Evolutionary conservation across 768 basidiomycete species (phyloP), one percentile per base, ranked within the genome.

Genomic region (Coprinopsis strossmayeri): DNA sequence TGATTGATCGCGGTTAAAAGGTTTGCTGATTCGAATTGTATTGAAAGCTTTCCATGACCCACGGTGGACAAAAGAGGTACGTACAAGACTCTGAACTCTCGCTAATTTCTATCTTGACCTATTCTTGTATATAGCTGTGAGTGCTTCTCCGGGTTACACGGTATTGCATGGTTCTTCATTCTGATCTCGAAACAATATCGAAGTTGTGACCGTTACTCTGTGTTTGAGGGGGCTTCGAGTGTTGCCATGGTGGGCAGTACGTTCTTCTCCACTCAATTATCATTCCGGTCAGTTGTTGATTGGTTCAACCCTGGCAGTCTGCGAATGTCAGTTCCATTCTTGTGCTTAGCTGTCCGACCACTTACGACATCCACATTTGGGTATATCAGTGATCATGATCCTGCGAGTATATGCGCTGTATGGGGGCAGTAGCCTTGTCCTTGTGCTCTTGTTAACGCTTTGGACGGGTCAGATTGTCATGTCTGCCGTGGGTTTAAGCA

Each of bases 401-500:
- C 53, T 66, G 13, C 59, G 64, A 1, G 59, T 66, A 5, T 64
- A 56, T 51, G 64, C 64, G 3, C 49, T 66, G 7, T 66, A 63
- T 41, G 51, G 55, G 3, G 53, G 60, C 3, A 58, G 49, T 20
- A 11, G 35, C 11, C 34, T 9, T n/a, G 30, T 66, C 12, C 37
- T 63, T 5, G 32, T 17, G 4, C 50, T 60, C 34, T 37, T 66
- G 35, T 37, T 62, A 18, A 24, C 51, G 0, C 44, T 66, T 9
- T 63, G 57, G 63, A 27, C 51, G 0, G 45, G 27, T 1, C 64
- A 66, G 49, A 58, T 66, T 21, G 39, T 52, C 3, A 34, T 63
- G 3, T 60, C 63, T 11, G 51, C 56, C 5, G 27, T 59, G 15
- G 61, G 62, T 5, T 35, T 65, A 4, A 28, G 41, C 7, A 59